Evolutionary conservation across 2,329 filamentous ascomycete genomes (phyloP).

Genomic region (Didymella pomorum): DNA sequence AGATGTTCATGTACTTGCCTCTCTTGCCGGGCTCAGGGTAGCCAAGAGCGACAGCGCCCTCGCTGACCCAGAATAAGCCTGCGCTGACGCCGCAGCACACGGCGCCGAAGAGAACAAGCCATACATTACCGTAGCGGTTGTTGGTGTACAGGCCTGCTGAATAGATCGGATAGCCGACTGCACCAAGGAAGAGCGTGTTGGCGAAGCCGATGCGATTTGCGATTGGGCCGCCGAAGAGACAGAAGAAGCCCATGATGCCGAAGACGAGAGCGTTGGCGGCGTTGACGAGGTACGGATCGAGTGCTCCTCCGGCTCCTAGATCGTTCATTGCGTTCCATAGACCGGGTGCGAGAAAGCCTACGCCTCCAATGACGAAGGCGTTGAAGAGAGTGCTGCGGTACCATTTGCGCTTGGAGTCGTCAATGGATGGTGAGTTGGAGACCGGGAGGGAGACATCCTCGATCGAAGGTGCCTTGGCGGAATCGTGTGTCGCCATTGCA

Average conservation of each 20-base stretch:
- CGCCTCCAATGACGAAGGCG: constrained; percentile 61
- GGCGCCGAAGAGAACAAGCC: constrained; percentile 61
- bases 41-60: constrained; percentile 60
- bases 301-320: constrained; percentile 61
- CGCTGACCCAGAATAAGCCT: constrained; percentile 61
- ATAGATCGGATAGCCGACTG: constrained; percentile 60
- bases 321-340: constrained; percentile 66
- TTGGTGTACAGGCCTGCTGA: constrained; percentile 56
- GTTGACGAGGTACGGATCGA: constrained; percentile 62
- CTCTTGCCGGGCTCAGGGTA: constrained; percentile 60
- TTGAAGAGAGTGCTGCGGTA: constrained; percentile 63
- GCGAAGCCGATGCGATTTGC: constrained; percentile 60
- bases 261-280: constrained; percentile 63
- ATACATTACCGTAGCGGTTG: constrained; percentile 61
- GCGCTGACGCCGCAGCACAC: constrained; percentile 59
- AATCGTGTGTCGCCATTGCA: constrained; percentile 18
- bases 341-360: constrained; percentile 61
- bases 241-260: constrained; percentile 57
- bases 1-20: constrained; percentile 58
- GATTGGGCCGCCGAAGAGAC: constrained; percentile 58
- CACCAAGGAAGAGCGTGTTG: constrained; percentile 57
- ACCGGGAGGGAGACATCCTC: constrained; percentile 22
- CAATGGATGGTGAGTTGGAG: constrained; percentile 15
- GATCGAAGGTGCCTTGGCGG: constrained; percentile 22
- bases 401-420: constrained; percentile 48